Base-by-base conservation (phyloP, 2,329 filamentous ascomycete species). In the Exophiala aquamarina region DNA sequence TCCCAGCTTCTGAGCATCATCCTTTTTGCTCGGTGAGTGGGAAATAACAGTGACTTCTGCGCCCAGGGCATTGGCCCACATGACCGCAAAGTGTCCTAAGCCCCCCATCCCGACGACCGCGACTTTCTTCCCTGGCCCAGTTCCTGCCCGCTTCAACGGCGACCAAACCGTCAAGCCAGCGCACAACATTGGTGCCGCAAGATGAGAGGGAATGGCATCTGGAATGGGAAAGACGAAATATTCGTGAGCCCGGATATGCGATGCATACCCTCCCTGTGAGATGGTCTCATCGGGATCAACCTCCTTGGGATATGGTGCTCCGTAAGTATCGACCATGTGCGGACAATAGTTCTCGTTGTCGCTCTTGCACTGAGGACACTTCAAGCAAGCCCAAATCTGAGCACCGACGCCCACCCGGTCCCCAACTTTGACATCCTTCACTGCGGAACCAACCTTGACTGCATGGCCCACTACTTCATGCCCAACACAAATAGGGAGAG, bases 81-180 rank as follows among this genome's bases (percentile, higher is more conserved):
- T 70, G 38, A 89, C 66, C 6, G 77, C 86, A 59, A 86, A 85
- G 68, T 89, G 85, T 4, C 85, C 85, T 46, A 88, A 78, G 10
- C 84, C 84, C 14, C 84, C 84, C 17, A 74, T 55, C 9, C 70
- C 70, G 15, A 72, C 64, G 15, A 69, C 63, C 23, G 66, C 66
- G 11, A 70, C 67, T 48, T 66, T 66, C 55, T 69, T 68, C 7
- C 89, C 88, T 1, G 86, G 86, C 0, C 86, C 86, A 50, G 79
- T 78, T 17, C 86, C 86, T 61, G 90, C 83, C 39, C 88, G 79
- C 55, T 87, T 83, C 11, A 95, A 76, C 1, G 89, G 89, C 50
- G 81, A 86, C 72, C 83, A 94, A 49, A 83, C 82, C 3, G 89
- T 94, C 56, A 94, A 76, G 54, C 89, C 89, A 32, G 87, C 89